These are phyloP conservation scores for Clathrospora elynae DNA, from an alignment of 2,329 filamentous ascomycete species.

Conservation along the genomic window DNA sequence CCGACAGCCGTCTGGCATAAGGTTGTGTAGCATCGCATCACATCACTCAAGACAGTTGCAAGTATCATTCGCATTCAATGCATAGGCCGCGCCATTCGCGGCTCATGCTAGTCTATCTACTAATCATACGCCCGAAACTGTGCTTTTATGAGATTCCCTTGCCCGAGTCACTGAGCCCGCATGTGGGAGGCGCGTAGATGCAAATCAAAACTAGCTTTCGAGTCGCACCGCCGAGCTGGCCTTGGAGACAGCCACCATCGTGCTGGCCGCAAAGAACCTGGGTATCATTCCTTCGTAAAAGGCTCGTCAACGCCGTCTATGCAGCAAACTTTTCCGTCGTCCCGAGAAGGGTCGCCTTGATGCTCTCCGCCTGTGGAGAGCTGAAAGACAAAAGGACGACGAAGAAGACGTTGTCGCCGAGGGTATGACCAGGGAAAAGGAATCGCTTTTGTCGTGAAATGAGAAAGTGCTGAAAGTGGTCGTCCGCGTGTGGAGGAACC, in stretches of 20 bases:
- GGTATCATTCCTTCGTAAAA: conserved; percentile 46
- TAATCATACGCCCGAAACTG: conserved; percentile 40
- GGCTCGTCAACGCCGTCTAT: conserved; percentile 49
- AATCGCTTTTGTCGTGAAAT: conserved; percentile 47
- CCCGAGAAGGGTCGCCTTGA: conserved; percentile 32
- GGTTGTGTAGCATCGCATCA: background rate
- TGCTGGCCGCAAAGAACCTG: conserved; percentile 34
- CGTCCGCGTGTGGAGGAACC: conserved; percentile 46
- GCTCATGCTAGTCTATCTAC: conserved; percentile 42
- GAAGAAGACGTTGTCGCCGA: conserved; percentile 36
- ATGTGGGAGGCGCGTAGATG: conserved; percentile 32
- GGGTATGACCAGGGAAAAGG: conserved; percentile 44
- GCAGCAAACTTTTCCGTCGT: conserved; percentile 45
- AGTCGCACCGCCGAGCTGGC: conserved; percentile 37
- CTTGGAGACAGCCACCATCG: conserved; percentile 29
- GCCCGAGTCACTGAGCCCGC: conserved; percentile 39
- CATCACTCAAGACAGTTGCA: conserved; percentile 1
- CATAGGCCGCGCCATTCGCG: conserved; percentile 26
- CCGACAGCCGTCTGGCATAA: no score
- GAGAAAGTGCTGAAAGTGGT: conserved; percentile 37
- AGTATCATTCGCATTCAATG: conserved; percentile 35
- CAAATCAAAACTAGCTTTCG: conserved; percentile 32
- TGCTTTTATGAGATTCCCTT: conserved; percentile 48
- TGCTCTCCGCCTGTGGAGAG: conserved; percentile 33
- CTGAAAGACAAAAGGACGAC: conserved; percentile 38